Conservation (phyloP, 352 stramenopile genomes). For the Globisporangium paroecandrum region DNA sequence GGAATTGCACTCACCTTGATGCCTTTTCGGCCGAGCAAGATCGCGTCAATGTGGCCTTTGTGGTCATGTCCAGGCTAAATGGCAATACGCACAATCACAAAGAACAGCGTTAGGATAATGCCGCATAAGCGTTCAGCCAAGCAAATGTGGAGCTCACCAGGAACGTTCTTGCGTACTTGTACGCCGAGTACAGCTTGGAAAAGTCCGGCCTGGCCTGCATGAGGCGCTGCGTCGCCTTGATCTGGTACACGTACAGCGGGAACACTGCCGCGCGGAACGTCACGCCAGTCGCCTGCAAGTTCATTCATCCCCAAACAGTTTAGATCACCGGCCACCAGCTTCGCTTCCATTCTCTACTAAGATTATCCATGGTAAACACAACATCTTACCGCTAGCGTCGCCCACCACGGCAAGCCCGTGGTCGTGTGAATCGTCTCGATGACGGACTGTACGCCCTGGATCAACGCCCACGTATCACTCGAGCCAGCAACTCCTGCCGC, state of each 20-base stretch:
- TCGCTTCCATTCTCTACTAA: not conserved
- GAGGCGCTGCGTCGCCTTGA: conserved; percentile 63
- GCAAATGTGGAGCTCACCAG: conserved; percentile 28
- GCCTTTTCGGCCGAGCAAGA: conserved; percentile 45
- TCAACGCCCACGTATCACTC: conserved; percentile 38
- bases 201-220: conserved; percentile 56
- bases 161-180: conserved; percentile 72
- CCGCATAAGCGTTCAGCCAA: not conserved
- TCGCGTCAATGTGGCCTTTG: conserved; percentile 46
- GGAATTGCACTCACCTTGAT: conserved; percentile 26
- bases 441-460: conserved; percentile 55
- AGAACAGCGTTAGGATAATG: conserved; percentile 1
- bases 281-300: conserved; percentile 47
- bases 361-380: conserved; percentile 1
- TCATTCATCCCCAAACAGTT: not conserved
- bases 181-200: conserved; percentile 62
- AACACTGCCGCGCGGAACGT: conserved; percentile 65
- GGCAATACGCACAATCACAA: not conserved
- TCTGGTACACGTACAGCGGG: conserved; percentile 70
- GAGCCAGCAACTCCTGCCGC: conserved; percentile 22
- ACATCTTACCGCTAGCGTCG: conserved; percentile 45
- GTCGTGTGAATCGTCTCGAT: conserved; percentile 62
- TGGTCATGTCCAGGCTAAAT: conserved; percentile 34
- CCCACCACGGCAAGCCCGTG: conserved; percentile 75
- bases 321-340: conserved; percentile 1